These are phyloP conservation scores for Hemileia vastatrix DNA, from an alignment of 1,284 basidiomycete genomes.

Conservation along the genomic window DNA sequence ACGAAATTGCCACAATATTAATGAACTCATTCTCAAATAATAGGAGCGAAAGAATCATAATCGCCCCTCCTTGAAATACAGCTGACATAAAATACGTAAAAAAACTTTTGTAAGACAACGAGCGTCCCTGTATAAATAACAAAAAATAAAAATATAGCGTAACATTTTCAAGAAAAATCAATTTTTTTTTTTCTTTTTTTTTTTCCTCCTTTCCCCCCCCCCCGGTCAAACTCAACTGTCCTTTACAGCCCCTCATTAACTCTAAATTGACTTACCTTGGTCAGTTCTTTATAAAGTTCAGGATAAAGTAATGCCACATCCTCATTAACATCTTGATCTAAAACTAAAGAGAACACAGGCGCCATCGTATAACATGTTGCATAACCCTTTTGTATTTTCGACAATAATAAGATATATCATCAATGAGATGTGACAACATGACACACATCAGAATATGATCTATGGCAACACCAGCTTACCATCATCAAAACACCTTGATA, in stretches of 20 bases:
- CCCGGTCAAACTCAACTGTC: background rate
- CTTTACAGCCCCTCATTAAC: background rate
- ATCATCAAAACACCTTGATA: conserved; percentile 98
- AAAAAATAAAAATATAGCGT: background rate
- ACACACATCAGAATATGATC: background rate
- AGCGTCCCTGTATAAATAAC: conserved; percentile 58
- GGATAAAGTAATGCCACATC: conserved; percentile 91
- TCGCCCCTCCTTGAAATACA: conserved; percentile 93
- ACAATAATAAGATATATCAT: background rate
- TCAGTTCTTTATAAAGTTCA: conserved; percentile 93
- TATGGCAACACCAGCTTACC: background rate
- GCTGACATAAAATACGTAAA: conserved; percentile 97
- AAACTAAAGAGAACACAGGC: conserved; percentile 89
- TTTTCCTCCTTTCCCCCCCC: background rate
- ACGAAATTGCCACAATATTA: conserved; percentile 96
- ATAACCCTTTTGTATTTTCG: conserved; percentile 55
- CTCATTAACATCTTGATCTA: conserved; percentile 92
- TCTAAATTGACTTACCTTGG: conserved; percentile 57
- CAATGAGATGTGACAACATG: background rate
- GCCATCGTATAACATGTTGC: conserved; percentile 98
- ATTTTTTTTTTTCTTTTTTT: background rate
- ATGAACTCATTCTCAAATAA: conserved; percentile 96
- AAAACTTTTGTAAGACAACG: conserved; percentile 91
- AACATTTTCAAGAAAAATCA: background rate
- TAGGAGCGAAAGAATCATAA: conserved; percentile 94